These are phyloP conservation scores for Russula abietina DNA, from an alignment of 768 basidiomycete genomes.

Conservation along the genomic window DNA sequence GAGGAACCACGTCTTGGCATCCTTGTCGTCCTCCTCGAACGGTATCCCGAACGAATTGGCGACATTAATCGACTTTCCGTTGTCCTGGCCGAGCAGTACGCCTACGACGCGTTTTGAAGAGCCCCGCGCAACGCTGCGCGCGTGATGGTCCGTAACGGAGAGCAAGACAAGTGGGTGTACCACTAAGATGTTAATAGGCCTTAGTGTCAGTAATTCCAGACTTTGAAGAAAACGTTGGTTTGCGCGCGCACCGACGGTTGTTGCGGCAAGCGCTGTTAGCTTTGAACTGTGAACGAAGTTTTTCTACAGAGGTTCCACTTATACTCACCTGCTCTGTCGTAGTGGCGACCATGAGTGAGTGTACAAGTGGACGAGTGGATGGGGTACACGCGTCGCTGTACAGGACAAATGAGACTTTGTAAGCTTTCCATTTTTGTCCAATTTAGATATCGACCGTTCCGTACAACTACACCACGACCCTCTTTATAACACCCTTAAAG, in stretches of 20 bases:
- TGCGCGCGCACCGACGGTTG: conserved; percentile 6
- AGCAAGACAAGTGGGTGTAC: conserved; percentile 96
- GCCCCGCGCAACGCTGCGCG: conserved; percentile 73
- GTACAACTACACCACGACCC: too few species aligned
- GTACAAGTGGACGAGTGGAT: too few species aligned
- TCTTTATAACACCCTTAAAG: conserved; percentile 28
- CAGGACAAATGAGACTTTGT: not conserved
- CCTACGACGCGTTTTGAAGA: conserved; percentile 91
- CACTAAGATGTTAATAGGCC: conserved; percentile 40
- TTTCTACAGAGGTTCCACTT: too few species aligned
- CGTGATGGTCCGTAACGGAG: conserved; percentile 95
- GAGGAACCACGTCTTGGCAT: conserved; percentile 97
- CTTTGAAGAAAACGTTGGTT: not conserved
- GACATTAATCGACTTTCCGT: conserved; percentile 90
- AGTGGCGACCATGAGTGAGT: conserved; percentile 13
- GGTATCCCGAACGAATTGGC: conserved; percentile 97
- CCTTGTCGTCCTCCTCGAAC: conserved; percentile 98
- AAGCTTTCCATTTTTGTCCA: not conserved
- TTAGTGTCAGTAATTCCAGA: not conserved
- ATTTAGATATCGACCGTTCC: too few species aligned
- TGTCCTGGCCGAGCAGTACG: conserved; percentile 90
- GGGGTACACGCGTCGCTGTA: conserved; percentile 5
- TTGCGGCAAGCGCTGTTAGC: conserved; percentile 12
- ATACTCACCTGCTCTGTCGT: conserved; percentile 15
- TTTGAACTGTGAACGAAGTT: not conserved